Evolutionary conservation across 495 filamentous ascomycete genomes (phyloP), one percentile per base, ranked within the genome.

Genomic region (Neurospora sp.): DNA sequence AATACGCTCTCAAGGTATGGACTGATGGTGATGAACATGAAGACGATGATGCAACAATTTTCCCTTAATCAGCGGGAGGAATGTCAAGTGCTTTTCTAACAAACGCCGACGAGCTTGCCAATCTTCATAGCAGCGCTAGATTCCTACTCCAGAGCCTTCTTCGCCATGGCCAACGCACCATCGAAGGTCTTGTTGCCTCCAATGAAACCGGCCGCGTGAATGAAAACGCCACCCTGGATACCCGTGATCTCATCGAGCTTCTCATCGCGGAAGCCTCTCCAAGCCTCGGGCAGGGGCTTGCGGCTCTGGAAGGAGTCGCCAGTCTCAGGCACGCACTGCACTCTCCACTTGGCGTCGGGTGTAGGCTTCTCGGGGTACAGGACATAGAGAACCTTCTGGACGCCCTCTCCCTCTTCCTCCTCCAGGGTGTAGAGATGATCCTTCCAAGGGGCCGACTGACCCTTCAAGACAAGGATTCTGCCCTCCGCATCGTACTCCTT

Each of bases 141-240:
- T 16, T 65, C 53, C 27, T 65, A 35, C 20, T 75, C 79, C 16
- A 83, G 81, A 9, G 93, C 90, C 82, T 90, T 92, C 77, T 88
- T 84, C 45, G 94, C 94, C 93, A 98, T 95, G 69, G 89, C 88
- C 78, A 92, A 85, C 37, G 90, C 94, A n/a, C 96, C 96, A 69
- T 96, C 93, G 78, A 90, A 94, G 0, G 90, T 95, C 84, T 90
- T 90, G 80, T 97, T 96, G 3, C 96, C 96, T 20, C 96, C 96
- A 80, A 98, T 97, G 80, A 99, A 99, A 5, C 96, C 96, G 70
- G 90, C 91, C 8, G 96, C 94, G 77, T 99, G 96, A 70, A 97
- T 91, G 80, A 99, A 99, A 31, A 98, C 89, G 45, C 92, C 88
- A 7, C 95, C 96, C 38, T 83, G 82, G 5, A 96, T 84, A 0